Evolutionary conservation across 1,284 basidiomycete species (phyloP).

Genomic region (Papiliotrema flavescens): DNA sequence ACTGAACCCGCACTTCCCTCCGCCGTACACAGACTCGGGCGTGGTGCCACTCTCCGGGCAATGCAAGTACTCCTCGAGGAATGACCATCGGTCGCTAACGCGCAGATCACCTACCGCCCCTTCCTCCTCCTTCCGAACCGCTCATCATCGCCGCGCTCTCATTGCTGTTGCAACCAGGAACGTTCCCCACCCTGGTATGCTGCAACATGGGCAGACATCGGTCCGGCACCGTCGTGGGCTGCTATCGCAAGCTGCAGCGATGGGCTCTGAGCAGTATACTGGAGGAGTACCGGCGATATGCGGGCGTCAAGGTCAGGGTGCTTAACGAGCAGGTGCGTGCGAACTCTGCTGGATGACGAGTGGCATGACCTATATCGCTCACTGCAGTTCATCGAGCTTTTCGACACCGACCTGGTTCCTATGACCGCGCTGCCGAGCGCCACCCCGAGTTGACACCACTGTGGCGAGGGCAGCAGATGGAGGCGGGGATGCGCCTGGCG

Average conservation of each 20-base stretch:
- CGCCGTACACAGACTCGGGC: constrained; percentile 46
- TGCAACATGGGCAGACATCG: constrained; percentile 55
- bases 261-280: constrained; percentile 54
- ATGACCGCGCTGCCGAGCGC: constrained; percentile 22
- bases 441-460: not conserved
- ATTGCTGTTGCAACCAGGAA: constrained; percentile 51
- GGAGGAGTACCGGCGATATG: constrained; percentile 55
- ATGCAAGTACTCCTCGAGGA: constrained; percentile 23
- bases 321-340: constrained; percentile 53
- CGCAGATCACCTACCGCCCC: constrained; percentile 43
- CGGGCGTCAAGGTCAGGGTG: constrained; percentile 54
- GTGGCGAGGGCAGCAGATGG: not conserved
- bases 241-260: constrained; percentile 50
- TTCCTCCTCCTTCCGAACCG: constrained; percentile 51
- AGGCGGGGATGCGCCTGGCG: not conserved
- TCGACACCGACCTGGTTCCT: constrained; percentile 54
- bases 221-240: constrained; percentile 54
- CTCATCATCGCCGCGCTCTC: constrained; percentile 54
- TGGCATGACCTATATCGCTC: not conserved
- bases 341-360: not conserved
- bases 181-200: constrained; percentile 54
- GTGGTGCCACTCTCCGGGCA: constrained; percentile 42
- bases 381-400: constrained; percentile 55
- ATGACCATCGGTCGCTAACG: constrained; percentile 3
- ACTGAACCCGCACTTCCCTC: constrained; percentile 45